phyloP scores from a whole-genome alignment of 2,329 filamentous ascomycete genomes.

The Monosporascus sp. region DNA sequence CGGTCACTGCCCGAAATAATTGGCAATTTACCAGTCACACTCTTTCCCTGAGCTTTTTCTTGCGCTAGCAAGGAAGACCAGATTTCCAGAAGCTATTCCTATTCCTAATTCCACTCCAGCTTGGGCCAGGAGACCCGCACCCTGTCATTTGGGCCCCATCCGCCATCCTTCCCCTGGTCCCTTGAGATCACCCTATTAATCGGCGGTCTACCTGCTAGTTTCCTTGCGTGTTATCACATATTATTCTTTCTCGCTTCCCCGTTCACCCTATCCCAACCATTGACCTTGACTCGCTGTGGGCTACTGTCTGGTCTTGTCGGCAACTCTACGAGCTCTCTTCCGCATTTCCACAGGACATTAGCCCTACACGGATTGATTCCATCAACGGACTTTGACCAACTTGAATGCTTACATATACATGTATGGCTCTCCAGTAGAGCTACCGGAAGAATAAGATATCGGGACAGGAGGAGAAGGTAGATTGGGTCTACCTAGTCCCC shows the following conservation, averaged over 20 bases:
- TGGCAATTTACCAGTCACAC: slow-evolving; percentile 23
- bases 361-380: slow-evolving; percentile 7
- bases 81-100: slow-evolving; percentile 29
- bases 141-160: slow-evolving; percentile 23
- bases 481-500: slow-evolving; percentile 12
- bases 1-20: slow-evolving; percentile 9
- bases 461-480: slow-evolving; percentile 18
- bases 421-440: slow-evolving; percentile 34
- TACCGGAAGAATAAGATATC: slow-evolving; percentile 15
- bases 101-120: slow-evolving; percentile 21
- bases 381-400: slow-evolving; percentile 6
- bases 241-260: slow-evolving; percentile 8
- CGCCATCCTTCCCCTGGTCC: slow-evolving; percentile 23
- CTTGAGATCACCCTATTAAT: slow-evolving; percentile 24
- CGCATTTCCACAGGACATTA: slow-evolving; percentile 7
- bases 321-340: slow-evolving; percentile 10
- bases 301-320: slow-evolving; percentile 5
- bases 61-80: slow-evolving; percentile 28
- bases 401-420: slow-evolving; percentile 32
- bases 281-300: slow-evolving; percentile 6
- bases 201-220: slow-evolving; percentile 16
- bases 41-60: slow-evolving; percentile 20
- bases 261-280: slow-evolving; percentile 9
- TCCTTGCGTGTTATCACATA: slow-evolving; percentile 10
- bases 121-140: slow-evolving; percentile 26